Base-by-base conservation (phyloP, 2,329 filamentous ascomycete genomes). In the Phialocephala subalpina region DNA sequence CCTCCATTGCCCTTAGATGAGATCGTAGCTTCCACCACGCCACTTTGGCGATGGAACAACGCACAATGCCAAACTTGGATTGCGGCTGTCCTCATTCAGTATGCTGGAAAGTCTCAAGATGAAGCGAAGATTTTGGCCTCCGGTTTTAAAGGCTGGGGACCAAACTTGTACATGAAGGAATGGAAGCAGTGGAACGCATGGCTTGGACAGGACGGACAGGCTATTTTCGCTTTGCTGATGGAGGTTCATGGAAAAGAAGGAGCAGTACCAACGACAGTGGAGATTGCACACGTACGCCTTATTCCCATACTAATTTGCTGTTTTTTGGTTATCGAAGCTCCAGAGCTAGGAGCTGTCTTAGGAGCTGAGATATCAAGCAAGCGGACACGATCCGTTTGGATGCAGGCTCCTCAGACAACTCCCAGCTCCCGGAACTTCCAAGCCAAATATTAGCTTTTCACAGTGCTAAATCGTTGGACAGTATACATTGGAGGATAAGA, bases 181-280 rank as follows among this genome's bases (percentile, higher is more conserved):
- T 53, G 57, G 49, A 53, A 60, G 18, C 36, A 45, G n/a, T 66
- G 59, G 56, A 58, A 60, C 47, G 29, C 20, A n/a, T 66, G 64
- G 60, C 22, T 66, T 1, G 56, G 60, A 8, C 49, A 29, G 6
- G 60, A 62, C 38, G 64, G 64, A 9, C 40, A 59, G 33, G 64
- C 56, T 4, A 66, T 66, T 9, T 63, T 57, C 38, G 60, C 47
- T 7, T 36, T 62, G 14, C n/a, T 66, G 1, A 56, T 60, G 45
- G 27, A 60, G 45, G 64, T 58, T 11, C 49, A 56, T 64, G 27
- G 29, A 0, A 36, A 87, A 73, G 85, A 86, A 0, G 89, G 87
- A 49, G 92, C 88, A 29, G 92, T 85, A 18, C 87, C 87, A 11
- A 81, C 82, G 0, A 87, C 38, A 16, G 58, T 65, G 18, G 25